phyloP scores from a whole-genome alignment of 2,329 filamentous ascomycete species.

The Grosmannia clavigera region DNA sequence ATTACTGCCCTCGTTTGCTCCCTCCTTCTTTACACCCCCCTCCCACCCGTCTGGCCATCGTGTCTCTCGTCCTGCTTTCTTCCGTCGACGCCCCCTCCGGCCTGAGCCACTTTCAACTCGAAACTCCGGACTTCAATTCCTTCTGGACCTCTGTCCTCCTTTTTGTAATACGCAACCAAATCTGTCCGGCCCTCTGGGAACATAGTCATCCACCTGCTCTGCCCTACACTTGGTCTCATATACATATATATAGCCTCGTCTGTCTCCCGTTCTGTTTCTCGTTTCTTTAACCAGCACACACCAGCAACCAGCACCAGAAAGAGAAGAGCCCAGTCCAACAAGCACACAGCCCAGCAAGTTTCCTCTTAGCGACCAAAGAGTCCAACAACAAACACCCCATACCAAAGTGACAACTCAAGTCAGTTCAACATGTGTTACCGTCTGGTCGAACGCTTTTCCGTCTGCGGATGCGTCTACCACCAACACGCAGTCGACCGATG shows the following conservation, averaged over 20 bases:
- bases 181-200: not conserved
- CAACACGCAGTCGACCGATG: slow-evolving; percentile 78
- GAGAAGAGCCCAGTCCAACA: not conserved
- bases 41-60: not conserved
- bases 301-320: not conserved
- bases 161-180: not conserved
- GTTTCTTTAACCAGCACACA: not conserved
- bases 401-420: not conserved
- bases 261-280: not conserved
- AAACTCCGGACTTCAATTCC: not conserved
- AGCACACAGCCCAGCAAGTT: not conserved
- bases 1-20: slow-evolving; percentile 8
- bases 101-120: not conserved
- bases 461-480: slow-evolving; percentile 81
- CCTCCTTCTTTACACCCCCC: not conserved
- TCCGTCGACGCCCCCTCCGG: not conserved
- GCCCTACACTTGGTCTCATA: not conserved
- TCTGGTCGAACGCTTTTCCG: slow-evolving; percentile 73
- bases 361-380: not conserved
- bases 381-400: not conserved
- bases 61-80: not conserved
- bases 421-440: slow-evolving; percentile 65
- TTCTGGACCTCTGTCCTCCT: not conserved
- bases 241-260: slow-evolving; percentile 6
- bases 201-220: not conserved